Evolutionary conservation across 1,284 basidiomycete genomes (phyloP), one percentile per base, ranked within the genome.

Genomic region (Macrocystidia cucumis): DNA sequence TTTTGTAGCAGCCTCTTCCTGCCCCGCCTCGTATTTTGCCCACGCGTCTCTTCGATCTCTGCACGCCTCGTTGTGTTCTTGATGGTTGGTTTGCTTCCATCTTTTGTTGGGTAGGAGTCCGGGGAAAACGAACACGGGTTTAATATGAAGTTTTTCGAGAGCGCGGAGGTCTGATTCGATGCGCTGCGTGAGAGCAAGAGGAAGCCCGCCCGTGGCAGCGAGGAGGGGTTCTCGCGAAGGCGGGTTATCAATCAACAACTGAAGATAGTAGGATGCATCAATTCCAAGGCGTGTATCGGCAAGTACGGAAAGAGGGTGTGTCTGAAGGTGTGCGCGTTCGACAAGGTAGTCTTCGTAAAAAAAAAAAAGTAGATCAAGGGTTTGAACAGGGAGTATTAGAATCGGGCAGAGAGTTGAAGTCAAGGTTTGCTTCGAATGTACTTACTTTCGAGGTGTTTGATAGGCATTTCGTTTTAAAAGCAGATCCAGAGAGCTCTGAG

Each of bases 81-180:
- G 54, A 32, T 76, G 67, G 40, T 72, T 69, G 34, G 72, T 63
- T 44, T 69, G 63, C 51, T 78, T 80, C 63, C 66, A 70, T 38
- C 80, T 75, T 48, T 77, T 79, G 53, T 73, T 79, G 9, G 77
- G 84, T 2, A 71, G 58, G 24, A 96, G 67, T 9, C 95, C 95
- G 27, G 89, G 79, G 61, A 98, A 96, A 33, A 99, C 91, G 54
- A 98, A 97, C 22, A 99, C 91, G 17, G 95, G 96, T 57, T 96
- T 97, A 69, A 98, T 95, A 45, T 76, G 82, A 29, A 86, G 68
- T 62, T 84, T 85, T 71, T 97, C 93, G 50, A 98, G 79, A 6
- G 76, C 69, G 32, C 92, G 85, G 32, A 98, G 70, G 67, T 98
- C 93, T 22, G 78, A 70, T 63, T 97, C 93, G 57, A 98, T 92